These are phyloP conservation scores for Striga hermonthica DNA, from an alignment of 305 asterid species.

Conservation along the genomic window DNA sequence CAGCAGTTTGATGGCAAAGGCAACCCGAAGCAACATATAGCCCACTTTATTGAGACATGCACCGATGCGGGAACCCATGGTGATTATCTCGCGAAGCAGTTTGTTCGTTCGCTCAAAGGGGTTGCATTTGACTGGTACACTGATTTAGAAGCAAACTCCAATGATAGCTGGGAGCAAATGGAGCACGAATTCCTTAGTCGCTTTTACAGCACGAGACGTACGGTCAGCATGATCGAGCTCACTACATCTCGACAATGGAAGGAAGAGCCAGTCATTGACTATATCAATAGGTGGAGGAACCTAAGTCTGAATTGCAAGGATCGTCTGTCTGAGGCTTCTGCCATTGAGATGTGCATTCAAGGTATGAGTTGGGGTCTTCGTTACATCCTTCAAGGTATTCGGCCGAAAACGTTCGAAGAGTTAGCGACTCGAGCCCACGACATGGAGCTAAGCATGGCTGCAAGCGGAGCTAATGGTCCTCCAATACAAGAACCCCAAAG, in stretches of 20 bases:
- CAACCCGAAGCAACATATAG: background rate
- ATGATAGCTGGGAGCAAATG: background rate
- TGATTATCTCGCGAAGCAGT: background rate
- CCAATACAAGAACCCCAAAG: too few relatives aligned
- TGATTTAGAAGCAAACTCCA: background rate
- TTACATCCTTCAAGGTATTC: too few relatives aligned
- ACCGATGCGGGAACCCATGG: background rate
- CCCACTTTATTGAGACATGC: background rate
- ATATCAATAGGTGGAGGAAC: background rate
- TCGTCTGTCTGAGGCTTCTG: too few relatives aligned
- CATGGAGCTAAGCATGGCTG: too few relatives aligned
- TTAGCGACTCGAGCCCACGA: too few relatives aligned
- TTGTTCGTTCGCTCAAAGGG: background rate
- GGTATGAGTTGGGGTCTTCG: too few relatives aligned
- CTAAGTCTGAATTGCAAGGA: too few relatives aligned
- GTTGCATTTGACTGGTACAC: background rate
- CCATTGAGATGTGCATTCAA: too few relatives aligned
- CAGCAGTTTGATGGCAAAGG: background rate
- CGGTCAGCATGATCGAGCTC: background rate
- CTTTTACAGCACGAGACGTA: background rate
- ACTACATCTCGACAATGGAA: background rate
- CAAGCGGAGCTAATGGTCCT: too few relatives aligned
- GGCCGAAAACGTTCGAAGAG: too few relatives aligned
- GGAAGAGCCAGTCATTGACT: background rate
- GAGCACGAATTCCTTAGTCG: background rate